These are phyloP conservation scores for Bryum argenteum DNA, from an alignment of 225 moss, liverwort and hornwort species.

Conservation along the genomic window DNA sequence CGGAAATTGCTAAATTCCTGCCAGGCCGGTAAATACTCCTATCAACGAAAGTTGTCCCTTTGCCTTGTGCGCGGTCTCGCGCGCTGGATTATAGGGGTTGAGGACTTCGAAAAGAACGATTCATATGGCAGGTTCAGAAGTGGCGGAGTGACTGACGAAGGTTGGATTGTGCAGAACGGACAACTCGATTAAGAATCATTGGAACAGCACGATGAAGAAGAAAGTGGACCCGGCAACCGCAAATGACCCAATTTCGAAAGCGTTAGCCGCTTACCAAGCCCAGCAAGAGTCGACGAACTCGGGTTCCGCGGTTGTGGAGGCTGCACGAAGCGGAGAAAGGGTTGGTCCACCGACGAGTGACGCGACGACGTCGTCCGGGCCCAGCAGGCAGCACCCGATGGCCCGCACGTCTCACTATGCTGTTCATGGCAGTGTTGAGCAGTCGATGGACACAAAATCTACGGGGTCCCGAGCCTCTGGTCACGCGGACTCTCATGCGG, in stretches of 20 bases:
- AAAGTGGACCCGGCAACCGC: constrained; percentile 90
- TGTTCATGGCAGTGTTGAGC: constrained; percentile 41
- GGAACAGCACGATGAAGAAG: constrained; percentile 99
- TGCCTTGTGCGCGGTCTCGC: too few relatives aligned
- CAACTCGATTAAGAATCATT: constrained; percentile 98
- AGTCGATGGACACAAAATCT: constrained; percentile 49
- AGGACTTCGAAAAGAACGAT: background rate
- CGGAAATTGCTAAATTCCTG: constrained; percentile 94
- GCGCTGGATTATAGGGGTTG: background rate
- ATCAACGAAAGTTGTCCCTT: fast-evolving
- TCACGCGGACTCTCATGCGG: constrained; percentile 22
- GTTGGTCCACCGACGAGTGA: constrained; percentile 39
- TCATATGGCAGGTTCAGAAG: fast-evolving
- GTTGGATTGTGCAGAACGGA: constrained; percentile 66
- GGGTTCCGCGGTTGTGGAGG: constrained; percentile 24
- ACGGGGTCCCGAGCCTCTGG: constrained; percentile 42
- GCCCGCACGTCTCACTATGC: constrained; percentile 37
- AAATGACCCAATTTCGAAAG: constrained; percentile 87
- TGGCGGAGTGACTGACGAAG: background rate
- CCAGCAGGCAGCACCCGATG: constrained; percentile 39
- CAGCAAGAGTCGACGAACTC: constrained; percentile 79
- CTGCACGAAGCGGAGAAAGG: constrained; percentile 25
- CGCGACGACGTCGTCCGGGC: constrained; percentile 46
- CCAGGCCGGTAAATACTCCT: constrained; percentile 70
- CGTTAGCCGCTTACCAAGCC: constrained; percentile 86